Percentiles rank a stretch among this genome's conserved stretches.
These are phyloP conservation scores for Zygotorulaspora sp. DNA, from an alignment of 805 yeast species.

Conservation along the genomic window DNA sequence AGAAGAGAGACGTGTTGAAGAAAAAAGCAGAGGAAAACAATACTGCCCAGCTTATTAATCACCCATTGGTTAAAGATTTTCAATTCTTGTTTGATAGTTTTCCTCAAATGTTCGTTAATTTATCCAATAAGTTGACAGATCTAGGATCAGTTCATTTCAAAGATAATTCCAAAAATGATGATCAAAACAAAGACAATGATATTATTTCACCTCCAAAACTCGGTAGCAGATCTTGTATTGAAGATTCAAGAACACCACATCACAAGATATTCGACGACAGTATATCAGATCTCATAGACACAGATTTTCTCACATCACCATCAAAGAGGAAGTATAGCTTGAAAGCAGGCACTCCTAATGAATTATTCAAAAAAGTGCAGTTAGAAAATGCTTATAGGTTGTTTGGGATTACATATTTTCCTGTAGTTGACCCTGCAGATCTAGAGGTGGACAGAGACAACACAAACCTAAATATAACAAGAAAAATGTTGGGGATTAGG, in stretches of 20 bases:
- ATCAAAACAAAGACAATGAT: background rate
- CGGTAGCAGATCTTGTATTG: background rate
- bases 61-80: constrained; percentile 19
- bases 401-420: constrained; percentile 40
- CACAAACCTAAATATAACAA: constrained; percentile 11
- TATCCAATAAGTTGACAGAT: constrained; percentile 7
- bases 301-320: constrained; percentile 29
- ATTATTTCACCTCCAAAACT: constrained; percentile 1
- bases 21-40: constrained; percentile 7
- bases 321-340: constrained; percentile 23
- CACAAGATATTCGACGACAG: constrained; percentile 29
- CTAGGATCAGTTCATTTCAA: background rate
- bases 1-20: constrained; percentile 15
- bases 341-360: constrained; percentile 1
- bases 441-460: constrained; percentile 14
- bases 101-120: constrained; percentile 23
- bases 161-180: background rate
- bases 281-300: constrained; percentile 22
- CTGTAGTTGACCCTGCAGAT: constrained; percentile 37
- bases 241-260: background rate
- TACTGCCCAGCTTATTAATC: constrained; percentile 4
- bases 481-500: constrained; percentile 37
- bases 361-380: constrained; percentile 11
- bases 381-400: constrained; percentile 37
- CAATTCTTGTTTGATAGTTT: constrained; percentile 20